These are phyloP conservation scores for Gossypioides kirkii DNA, from an alignment of 345 rosid genomes.

Conservation along the genomic window DNA sequence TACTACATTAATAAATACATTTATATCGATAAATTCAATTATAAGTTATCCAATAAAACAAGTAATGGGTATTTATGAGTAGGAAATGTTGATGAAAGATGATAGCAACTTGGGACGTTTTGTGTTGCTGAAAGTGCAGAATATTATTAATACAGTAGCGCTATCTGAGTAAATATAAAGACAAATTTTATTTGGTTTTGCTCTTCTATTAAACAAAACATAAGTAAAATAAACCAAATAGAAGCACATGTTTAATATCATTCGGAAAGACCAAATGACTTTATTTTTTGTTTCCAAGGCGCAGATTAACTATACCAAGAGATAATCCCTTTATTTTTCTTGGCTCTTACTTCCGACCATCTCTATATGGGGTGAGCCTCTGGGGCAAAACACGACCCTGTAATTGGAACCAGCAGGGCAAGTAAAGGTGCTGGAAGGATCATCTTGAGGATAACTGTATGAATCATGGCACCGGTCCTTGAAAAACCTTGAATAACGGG, in stretches of 20 bases:
- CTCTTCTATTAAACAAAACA: background rate
- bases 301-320: background rate
- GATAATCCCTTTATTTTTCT: background rate
- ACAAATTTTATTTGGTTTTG: background rate
- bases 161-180: background rate
- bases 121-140: background rate
- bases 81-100: background rate
- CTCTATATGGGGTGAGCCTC: conserved; percentile 11
- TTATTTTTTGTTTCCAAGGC: background rate
- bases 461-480: conserved; percentile 33
- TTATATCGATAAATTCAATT: too few relatives aligned
- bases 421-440: conserved; percentile 35
- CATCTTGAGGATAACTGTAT: conserved; percentile 39
- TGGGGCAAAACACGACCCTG: conserved; percentile 42
- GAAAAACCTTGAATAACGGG: conserved; percentile 29
- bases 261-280: background rate
- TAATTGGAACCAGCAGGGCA: conserved; percentile 34
- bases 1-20: too few relatives aligned
- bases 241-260: background rate
- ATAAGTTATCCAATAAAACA: too few relatives aligned
- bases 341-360: conserved; percentile 5
- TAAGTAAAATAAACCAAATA: background rate
- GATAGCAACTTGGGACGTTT: background rate
- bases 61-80: background rate
- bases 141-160: background rate